Evolutionary conservation across 495 filamentous ascomycete species (phyloP).

Genomic region (Baudoinia panamericana): DNA sequence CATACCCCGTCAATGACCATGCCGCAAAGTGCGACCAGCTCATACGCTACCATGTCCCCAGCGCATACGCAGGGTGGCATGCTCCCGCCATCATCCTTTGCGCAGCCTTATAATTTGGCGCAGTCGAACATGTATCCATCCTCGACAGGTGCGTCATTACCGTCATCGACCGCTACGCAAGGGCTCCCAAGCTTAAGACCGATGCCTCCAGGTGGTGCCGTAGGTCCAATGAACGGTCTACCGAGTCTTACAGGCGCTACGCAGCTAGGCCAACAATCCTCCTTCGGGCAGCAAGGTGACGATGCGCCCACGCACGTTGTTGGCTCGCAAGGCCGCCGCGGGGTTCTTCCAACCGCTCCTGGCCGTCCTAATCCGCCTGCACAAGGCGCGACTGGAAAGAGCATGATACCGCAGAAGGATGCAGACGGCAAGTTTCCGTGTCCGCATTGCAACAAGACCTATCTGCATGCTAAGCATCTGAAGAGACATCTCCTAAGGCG

Average conservation of each 20-base stretch:
- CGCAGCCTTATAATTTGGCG: conserved; percentile 15
- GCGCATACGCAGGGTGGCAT: conserved; percentile 11
- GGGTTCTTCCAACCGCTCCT: conserved; percentile 79
- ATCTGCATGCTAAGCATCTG: conserved; percentile 92
- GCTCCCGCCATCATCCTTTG: conserved; percentile 16
- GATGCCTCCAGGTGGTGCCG: conserved; percentile 31
- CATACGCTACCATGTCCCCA: conserved; percentile 14
- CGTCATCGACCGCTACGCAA: conserved; percentile 2
- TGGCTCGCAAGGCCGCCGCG: conserved; percentile 77
- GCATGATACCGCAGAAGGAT: conserved; percentile 74
- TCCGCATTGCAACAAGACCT: conserved; percentile 92
- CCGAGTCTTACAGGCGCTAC: conserved; percentile 14
- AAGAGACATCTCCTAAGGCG: conserved; percentile 90
- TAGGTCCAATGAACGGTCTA: conserved; percentile 38
- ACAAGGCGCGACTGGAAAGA: conserved; percentile 39
- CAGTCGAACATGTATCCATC: conserved; percentile 14
- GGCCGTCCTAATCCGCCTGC: conserved; percentile 57
- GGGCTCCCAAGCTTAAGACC: conserved; percentile 37
- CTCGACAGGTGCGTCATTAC: conserved; percentile 14
- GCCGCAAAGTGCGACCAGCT: conserved; percentile 6
- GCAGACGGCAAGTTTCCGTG: conserved; percentile 95
- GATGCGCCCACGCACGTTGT: conserved; percentile 74
- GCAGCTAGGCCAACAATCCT: conserved; percentile 28
- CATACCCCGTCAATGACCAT: conserved; percentile 20
- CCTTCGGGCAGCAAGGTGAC: conserved; percentile 34